A percentile compares a stretch with the other conserved stretches of the same genome.
Evolutionary conservation across 371 early-diverging fungal genomes (phyloP).

Genomic region (Mucor mucedo): DNA sequence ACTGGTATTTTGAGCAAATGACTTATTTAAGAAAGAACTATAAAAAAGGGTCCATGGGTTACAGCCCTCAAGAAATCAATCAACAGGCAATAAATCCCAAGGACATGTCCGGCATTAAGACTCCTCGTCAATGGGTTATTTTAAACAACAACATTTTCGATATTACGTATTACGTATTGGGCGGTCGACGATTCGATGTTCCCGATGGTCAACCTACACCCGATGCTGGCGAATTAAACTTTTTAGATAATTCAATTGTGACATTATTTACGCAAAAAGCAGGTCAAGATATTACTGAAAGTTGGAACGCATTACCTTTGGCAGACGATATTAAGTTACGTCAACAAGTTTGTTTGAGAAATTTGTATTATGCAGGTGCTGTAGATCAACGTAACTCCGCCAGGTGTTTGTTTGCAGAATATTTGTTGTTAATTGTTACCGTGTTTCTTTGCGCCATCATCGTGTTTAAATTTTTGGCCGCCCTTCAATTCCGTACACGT

Average conservation of each 20-base stretch:
- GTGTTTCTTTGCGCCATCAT: constrained; percentile 80
- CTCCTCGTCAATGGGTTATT: constrained; percentile 52
- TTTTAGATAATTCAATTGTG: constrained; percentile 56
- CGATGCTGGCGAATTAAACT: constrained; percentile 36
- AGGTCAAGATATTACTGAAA: constrained; percentile 66
- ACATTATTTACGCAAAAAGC: constrained; percentile 62
- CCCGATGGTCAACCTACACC: constrained; percentile 27
- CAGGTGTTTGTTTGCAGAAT: constrained; percentile 84
- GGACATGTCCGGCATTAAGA: constrained; percentile 27
- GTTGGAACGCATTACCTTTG: constrained; percentile 52
- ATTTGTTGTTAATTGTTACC: constrained; percentile 78
- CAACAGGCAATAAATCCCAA: constrained; percentile 40
- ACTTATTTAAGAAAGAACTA: constrained; percentile 55
- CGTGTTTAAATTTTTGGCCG: constrained; percentile 89
- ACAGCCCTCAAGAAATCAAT: constrained; percentile 34
- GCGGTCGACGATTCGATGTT: constrained; percentile 31
- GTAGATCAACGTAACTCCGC: constrained; percentile 82
- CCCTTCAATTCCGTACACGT: constrained; percentile 73
- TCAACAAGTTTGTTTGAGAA: constrained; percentile 69
- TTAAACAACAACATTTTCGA: constrained; percentile 65
- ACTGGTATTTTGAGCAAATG: constrained; percentile 62
- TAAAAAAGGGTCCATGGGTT: constrained; percentile 52
- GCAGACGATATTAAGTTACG: constrained; percentile 33
- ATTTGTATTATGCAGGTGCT: constrained; percentile 81
- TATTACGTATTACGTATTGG: constrained; percentile 56